Conservation (phyloP, 1,284 basidiomycete species). For the Quambalaria eucalypti region DNA sequence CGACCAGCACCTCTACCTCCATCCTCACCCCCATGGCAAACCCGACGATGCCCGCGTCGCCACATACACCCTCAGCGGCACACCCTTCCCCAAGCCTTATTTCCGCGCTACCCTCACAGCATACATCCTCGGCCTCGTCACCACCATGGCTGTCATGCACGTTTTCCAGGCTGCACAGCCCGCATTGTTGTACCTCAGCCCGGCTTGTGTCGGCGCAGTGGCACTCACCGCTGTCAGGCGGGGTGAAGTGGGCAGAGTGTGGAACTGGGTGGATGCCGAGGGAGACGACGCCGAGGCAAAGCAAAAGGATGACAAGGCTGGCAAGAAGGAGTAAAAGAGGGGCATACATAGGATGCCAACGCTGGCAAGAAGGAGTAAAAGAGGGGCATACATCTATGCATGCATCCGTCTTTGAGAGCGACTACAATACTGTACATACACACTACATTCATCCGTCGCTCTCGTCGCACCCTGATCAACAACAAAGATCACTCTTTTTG, state of each 20-base stretch:
- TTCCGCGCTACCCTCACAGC: slow-evolving; percentile 64
- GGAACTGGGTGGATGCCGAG: slow-evolving; percentile 28
- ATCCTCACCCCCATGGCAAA: slow-evolving; percentile 28
- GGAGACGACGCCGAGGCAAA: slow-evolving; percentile 10
- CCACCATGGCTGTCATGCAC: slow-evolving; percentile 84
- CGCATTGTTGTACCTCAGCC: slow-evolving; percentile 74
- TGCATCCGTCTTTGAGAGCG: too few relatives aligned
- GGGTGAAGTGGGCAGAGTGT: slow-evolving; percentile 45
- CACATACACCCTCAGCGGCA: slow-evolving; percentile 25
- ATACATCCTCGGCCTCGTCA: slow-evolving; percentile 68
- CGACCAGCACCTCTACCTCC: slow-evolving; percentile 57
- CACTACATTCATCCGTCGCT: too few relatives aligned
- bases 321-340: slow-evolving; percentile 10
- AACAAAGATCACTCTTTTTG: too few relatives aligned
- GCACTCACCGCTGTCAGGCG: slow-evolving; percentile 42
- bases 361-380: slow-evolving; percentile 9
- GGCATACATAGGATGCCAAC: slow-evolving; percentile 7
- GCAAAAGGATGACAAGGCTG: slow-evolving; percentile 7
- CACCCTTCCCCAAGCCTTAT: slow-evolving; percentile 62
- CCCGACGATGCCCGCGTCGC: slow-evolving; percentile 7
- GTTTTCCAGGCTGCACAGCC: slow-evolving; percentile 71
- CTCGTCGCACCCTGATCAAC: too few relatives aligned
- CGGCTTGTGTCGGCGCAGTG: slow-evolving; percentile 52
- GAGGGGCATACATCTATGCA: slow-evolving; percentile 7
- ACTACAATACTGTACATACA: too few relatives aligned